Conservation (phyloP, 306 rosid species). For the Sechiopsis laciniata region DNA sequence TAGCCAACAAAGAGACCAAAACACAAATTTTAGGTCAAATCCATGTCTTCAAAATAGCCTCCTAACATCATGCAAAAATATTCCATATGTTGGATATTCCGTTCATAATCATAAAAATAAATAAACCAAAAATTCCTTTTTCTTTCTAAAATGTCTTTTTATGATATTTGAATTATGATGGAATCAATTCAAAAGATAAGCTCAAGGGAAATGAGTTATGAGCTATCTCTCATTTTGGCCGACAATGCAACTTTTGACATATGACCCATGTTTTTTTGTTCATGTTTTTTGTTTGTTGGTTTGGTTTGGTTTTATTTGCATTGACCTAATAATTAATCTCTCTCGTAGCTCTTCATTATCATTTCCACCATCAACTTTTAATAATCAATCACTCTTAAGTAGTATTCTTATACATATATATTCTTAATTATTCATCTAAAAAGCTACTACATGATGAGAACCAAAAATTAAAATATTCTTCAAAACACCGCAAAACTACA, state of each 20-base stretch:
- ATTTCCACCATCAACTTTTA: constrained; percentile 8
- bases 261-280: constrained; percentile 10
- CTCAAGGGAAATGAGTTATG: not conserved
- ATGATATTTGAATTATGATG: constrained; percentile 5
- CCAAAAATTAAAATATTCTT: not conserved
- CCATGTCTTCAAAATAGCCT: constrained; percentile 1
- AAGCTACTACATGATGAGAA: not conserved
- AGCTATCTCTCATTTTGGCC: constrained; percentile 11
- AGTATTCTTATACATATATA: not conserved
- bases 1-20: constrained; percentile 11
- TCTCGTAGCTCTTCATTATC: not conserved
- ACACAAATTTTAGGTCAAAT: constrained; percentile 4
- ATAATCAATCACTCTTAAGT: not conserved
- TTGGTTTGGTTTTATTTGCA: not conserved
- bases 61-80: constrained; percentile 2
- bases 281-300: not conserved
- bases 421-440: constrained; percentile 3
- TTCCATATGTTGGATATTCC: constrained; percentile 6
- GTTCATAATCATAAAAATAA: not conserved
- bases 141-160: not conserved
- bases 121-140: not conserved
- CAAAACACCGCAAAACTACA: no score
- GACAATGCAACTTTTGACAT: constrained; percentile 13
- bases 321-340: not conserved
- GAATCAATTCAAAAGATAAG: constrained; percentile 2